Percentiles rank a stretch among this genome's conserved stretches.
Evolutionary conservation across 305 asterid genomes (phyloP).

Genomic region (Striga hermonthica): DNA sequence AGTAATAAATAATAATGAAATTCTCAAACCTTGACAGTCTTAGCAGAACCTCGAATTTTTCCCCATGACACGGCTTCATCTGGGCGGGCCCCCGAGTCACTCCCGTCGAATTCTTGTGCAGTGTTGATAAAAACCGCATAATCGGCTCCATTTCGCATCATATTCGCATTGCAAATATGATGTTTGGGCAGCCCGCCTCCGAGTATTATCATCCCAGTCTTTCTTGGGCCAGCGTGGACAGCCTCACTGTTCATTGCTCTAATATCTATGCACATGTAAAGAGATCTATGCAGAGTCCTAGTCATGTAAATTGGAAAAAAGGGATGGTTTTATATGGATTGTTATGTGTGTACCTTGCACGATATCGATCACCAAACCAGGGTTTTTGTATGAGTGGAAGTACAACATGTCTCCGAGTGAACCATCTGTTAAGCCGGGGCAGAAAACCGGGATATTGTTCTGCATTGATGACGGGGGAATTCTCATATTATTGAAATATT

Average conservation of each 20-base stretch:
- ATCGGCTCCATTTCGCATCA: constrained; percentile 98
- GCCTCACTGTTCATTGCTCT: constrained; percentile 86
- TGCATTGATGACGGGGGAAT: constrained; percentile 32
- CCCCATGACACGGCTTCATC: constrained; percentile 99
- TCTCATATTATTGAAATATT: constrained; percentile 10
- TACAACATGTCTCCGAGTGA: constrained; percentile 92
- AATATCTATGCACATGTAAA: constrained; percentile 52
- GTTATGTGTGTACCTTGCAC: constrained; percentile 60
- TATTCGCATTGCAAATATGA: constrained; percentile 92
- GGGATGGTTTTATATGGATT: background rate
- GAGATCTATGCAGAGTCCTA: background rate
- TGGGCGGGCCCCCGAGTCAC: constrained; percentile 95
- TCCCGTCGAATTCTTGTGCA: constrained; percentile 93
- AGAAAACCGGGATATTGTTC: constrained; percentile 78
- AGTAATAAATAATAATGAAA: background rate
- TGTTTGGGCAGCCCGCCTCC: constrained; percentile 99
- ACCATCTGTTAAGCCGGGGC: constrained; percentile 93
- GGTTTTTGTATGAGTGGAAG: constrained; percentile 74
- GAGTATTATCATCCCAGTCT: constrained; percentile 81
- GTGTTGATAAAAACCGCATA: constrained; percentile 85
- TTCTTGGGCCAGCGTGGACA: constrained; percentile 73
- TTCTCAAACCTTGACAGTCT: constrained; percentile 67
- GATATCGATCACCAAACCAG: constrained; percentile 78
- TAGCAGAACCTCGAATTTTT: constrained; percentile 82
- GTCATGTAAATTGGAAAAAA: background rate